phyloP scores from a whole-genome alignment of 2,329 filamentous ascomycete genomes.

The Fusarium pseudocircinatum region DNA sequence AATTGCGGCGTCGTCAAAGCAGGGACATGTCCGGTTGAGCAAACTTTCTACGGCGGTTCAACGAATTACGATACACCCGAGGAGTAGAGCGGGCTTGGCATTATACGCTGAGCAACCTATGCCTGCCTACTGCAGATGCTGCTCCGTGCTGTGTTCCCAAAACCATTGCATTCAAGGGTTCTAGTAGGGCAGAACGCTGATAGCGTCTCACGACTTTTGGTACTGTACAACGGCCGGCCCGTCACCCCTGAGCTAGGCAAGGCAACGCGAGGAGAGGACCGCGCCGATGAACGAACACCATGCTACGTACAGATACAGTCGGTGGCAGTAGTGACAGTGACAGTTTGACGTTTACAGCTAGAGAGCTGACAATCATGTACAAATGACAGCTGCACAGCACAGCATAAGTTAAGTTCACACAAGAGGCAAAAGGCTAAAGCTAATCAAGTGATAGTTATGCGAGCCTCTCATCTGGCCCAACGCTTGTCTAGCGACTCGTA shows the following conservation, averaged over 20 bases:
- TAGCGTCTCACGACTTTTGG: constrained; percentile 37
- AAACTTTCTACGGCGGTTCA: constrained; percentile 1
- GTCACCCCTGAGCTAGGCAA: constrained; percentile 38
- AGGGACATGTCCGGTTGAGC: background rate
- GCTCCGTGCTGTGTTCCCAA: constrained; percentile 9
- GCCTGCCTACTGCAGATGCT: constrained; percentile 13
- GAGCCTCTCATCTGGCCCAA: constrained; percentile 6
- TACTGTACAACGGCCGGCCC: constrained; percentile 27
- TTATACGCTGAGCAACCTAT: constrained; percentile 6
- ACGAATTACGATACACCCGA: constrained; percentile 13
- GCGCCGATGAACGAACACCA: constrained; percentile 27
- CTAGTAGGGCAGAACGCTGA: constrained; percentile 31
- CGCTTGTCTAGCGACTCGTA: constrained; percentile 19
- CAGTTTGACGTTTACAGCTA: constrained; percentile 25
- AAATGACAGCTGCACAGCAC: constrained; percentile 27
- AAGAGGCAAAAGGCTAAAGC: background rate
- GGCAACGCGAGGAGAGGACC: constrained; percentile 22
- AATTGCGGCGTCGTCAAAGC: constrained; percentile 25
- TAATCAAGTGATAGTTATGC: constrained; percentile 4
- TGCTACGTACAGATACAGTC: constrained; percentile 2
- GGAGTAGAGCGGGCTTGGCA: constrained; percentile 17
- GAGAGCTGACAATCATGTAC: constrained; percentile 29
- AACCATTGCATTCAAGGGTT: constrained; percentile 24
- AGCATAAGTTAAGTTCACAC: constrained; percentile 1
- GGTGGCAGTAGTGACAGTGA: background rate